These are phyloP conservation scores for Fragaria ananassa DNA, from an alignment of 306 rosid genomes.

Conservation along the genomic window DNA sequence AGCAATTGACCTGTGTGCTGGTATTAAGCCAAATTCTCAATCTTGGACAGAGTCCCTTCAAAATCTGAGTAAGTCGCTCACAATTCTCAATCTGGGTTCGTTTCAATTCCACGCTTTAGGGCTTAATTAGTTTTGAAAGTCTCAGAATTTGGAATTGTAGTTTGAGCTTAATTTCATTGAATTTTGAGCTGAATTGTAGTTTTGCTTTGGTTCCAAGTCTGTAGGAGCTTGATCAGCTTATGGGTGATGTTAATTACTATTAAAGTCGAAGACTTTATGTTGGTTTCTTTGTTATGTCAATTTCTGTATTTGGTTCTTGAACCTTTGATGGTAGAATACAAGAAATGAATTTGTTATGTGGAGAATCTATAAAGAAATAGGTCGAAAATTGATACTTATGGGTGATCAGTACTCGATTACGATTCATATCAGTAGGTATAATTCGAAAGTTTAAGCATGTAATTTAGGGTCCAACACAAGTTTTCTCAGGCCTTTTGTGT, in stretches of 20 bases:
- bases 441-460: not conserved
- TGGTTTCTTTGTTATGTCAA: slow-evolving; percentile 17
- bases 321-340: not conserved
- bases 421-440: not conserved
- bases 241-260: not conserved
- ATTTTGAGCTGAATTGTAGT: not conserved
- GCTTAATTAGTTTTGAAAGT: not conserved
- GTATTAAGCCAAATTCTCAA: not conserved
- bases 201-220: not conserved
- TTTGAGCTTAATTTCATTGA: slow-evolving; percentile 21
- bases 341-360: not conserved
- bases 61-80: slow-evolving; percentile 14
- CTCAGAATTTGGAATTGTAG: not conserved
- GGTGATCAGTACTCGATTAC: not conserved
- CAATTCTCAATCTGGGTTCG: slow-evolving; percentile 1
- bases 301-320: not conserved
- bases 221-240: not conserved
- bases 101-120: not conserved
- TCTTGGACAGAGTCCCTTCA: not conserved
- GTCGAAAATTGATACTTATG: not conserved
- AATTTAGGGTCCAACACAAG: not conserved
- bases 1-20: not conserved
- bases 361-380: not conserved
- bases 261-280: slow-evolving; percentile 12
- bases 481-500: slow-evolving; percentile 18